phyloP scores from a whole-genome alignment of 1,284 basidiomycete genomes.

The Ceratobasidium sp. region DNA sequence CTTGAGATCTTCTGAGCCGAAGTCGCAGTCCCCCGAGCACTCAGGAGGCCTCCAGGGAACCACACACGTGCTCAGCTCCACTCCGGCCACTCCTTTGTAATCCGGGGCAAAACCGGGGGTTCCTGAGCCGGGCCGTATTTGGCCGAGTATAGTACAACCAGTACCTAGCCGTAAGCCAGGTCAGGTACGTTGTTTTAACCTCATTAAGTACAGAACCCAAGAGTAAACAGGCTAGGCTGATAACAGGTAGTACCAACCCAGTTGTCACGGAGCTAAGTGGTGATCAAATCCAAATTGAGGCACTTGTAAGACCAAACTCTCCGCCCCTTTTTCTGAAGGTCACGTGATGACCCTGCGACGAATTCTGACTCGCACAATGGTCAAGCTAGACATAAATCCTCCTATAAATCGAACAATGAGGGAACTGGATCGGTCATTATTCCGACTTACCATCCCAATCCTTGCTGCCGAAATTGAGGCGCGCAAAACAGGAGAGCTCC shows the following conservation, averaged over 20 bases:
- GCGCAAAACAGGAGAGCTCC: slow-evolving; percentile 64
- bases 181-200: neutral
- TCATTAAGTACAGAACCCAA: no score
- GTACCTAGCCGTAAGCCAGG: neutral
- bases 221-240: no score
- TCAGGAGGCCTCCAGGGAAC: no score
- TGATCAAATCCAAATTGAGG: no score
- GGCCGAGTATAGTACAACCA: no score
- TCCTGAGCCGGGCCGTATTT: no score
- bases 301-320: neutral
- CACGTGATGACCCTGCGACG: slow-evolving; percentile 38
- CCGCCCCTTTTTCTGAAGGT: neutral
- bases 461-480: slow-evolving; percentile 74
- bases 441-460: slow-evolving; percentile 70
- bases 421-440: slow-evolving; percentile 69
- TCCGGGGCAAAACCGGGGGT: no score
- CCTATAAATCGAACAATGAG: slow-evolving; percentile 55
- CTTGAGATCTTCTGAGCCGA: no score
- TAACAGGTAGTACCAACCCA: neutral
- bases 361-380: slow-evolving; percentile 13
- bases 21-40: no score
- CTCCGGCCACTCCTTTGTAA: no score
- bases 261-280: no score
- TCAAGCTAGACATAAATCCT: slow-evolving; percentile 49
- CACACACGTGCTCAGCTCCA: no score